These are phyloP conservation scores for Hyaloscypha variabilis DNA, from an alignment of 495 filamentous ascomycete species.

Conservation along the genomic window DNA sequence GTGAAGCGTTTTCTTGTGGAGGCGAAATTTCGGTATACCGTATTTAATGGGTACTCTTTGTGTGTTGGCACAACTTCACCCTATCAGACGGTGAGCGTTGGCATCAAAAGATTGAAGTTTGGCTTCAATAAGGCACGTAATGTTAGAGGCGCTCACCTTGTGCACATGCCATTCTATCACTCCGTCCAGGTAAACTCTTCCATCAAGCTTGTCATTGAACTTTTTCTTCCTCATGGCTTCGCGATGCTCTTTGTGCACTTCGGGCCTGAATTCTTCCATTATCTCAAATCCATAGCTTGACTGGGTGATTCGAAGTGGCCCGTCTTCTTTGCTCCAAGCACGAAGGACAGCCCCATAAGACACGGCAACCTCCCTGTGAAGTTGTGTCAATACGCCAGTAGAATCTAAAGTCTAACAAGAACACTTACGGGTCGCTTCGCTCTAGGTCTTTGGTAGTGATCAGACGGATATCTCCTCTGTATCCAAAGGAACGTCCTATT, in stretches of 20 bases:
- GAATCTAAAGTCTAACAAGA: not conserved
- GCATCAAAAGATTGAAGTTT: not conserved
- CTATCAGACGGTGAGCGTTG: not conserved
- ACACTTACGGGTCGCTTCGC: not conserved
- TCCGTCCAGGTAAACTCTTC: conserved; percentile 15
- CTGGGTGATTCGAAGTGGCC: conserved; percentile 29
- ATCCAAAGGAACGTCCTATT: not conserved
- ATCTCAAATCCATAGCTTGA: conserved; percentile 36
- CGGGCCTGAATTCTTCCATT: conserved; percentile 26
- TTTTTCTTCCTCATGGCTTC: conserved; percentile 18
- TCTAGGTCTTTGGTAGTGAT: not conserved
- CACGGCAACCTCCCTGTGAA: conserved; percentile 30
- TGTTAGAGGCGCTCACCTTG: conserved; percentile 9
- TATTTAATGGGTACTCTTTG: conserved; percentile 12
- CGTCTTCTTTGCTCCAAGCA: conserved; percentile 34
- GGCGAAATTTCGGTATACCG: conserved; percentile 24
- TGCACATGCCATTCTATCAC: conserved; percentile 31
- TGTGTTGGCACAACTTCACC: conserved; percentile 10
- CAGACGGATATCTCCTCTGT: conserved; percentile 11
- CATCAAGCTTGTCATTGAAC: conserved; percentile 18
- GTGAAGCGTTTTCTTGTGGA: conserved; percentile 12
- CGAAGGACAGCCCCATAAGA: conserved; percentile 36
- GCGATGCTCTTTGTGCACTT: conserved; percentile 24
- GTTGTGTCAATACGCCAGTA: not conserved
- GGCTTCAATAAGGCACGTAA: not conserved